Conservation (phyloP, 129 eudicot genomes). For the Lactuca saligna region DNA sequence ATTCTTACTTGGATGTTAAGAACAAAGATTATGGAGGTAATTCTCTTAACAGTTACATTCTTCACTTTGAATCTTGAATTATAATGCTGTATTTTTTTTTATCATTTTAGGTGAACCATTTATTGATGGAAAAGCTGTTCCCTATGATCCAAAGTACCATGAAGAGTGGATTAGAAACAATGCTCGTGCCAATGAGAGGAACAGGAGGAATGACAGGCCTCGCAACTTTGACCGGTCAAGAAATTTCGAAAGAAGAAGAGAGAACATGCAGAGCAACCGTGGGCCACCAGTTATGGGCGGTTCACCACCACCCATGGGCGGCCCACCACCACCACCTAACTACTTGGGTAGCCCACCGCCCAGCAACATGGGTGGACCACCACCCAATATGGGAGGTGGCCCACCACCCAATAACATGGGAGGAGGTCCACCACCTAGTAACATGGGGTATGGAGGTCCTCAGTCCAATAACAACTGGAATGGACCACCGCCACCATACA, state of each 20-base stretch:
- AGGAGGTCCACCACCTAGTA: slow-evolving; percentile 4
- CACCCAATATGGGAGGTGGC: slow-evolving; percentile 23
- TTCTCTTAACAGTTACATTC: neutral
- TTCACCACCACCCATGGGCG: slow-evolving; percentile 29
- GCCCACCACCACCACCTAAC: slow-evolving; percentile 26
- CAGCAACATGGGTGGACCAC: slow-evolving; percentile 27
- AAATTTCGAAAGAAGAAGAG: slow-evolving; percentile 71
- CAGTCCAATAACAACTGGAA: neutral
- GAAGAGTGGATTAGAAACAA: slow-evolving; percentile 96
- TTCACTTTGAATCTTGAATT: too few relatives aligned
- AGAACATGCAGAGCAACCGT: slow-evolving; percentile 46
- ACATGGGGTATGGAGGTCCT: slow-evolving; percentile 6
- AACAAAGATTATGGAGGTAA: slow-evolving; percentile 95
- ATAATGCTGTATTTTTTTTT: neutral
- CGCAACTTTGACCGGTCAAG: slow-evolving; percentile 80
- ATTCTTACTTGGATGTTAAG: slow-evolving; percentile 86
- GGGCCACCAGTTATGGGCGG: slow-evolving; percentile 31
- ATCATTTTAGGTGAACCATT: slow-evolving; percentile 76
- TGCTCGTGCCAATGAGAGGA: slow-evolving; percentile 80
- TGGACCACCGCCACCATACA: slow-evolving; percentile 10
- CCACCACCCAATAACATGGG: slow-evolving; percentile 3
- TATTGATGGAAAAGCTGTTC: slow-evolving; percentile 87
- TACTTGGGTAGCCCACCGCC: slow-evolving; percentile 29
- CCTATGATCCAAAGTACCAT: slow-evolving; percentile 93
- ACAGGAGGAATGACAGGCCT: slow-evolving; percentile 86